phyloP scores from a whole-genome alignment of 2,329 filamentous ascomycete species.

The Phialemonium atrogriseum region DNA sequence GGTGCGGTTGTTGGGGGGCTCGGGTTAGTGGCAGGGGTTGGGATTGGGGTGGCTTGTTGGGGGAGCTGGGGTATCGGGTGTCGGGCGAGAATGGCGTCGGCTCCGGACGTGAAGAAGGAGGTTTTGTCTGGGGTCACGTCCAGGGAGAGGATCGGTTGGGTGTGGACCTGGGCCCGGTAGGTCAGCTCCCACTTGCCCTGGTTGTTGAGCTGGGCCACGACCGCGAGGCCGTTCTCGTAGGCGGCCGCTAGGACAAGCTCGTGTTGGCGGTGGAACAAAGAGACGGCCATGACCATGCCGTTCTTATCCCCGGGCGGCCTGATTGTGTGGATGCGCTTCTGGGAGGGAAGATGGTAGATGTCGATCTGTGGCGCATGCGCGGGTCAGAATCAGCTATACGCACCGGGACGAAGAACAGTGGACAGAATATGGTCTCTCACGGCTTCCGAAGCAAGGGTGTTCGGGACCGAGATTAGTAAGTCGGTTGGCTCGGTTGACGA shows the following conservation, averaged over 20 bases:
- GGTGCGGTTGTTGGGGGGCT: constrained; percentile 8
- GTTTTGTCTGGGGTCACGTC: constrained; percentile 40
- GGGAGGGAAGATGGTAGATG: constrained; percentile 73
- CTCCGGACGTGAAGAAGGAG: constrained; percentile 71
- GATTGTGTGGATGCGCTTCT: constrained; percentile 56
- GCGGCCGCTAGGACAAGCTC: constrained; percentile 60
- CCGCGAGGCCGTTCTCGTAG: constrained; percentile 77
- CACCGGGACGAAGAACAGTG: neutral
- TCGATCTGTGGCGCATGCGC: constrained; percentile 48
- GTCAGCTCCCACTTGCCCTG: constrained; percentile 37
- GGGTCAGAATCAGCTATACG: constrained; percentile 5
- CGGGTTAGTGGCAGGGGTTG: constrained; percentile 20
- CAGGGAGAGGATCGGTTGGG: constrained; percentile 74
- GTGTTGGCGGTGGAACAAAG: constrained; percentile 43
- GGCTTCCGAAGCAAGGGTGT: constrained; percentile 63
- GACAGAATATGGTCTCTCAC: constrained; percentile 30
- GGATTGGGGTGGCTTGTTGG: constrained; percentile 11
- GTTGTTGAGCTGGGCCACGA: constrained; percentile 49
- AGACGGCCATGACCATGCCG: constrained; percentile 86
- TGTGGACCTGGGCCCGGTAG: constrained; percentile 62
- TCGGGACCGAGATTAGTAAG: constrained; percentile 71
- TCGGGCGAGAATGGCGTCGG: constrained; percentile 70
- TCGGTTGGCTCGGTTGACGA: constrained; percentile 20
- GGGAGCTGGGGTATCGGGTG: constrained; percentile 51
- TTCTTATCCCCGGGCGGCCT: constrained; percentile 39